Base-by-base conservation (phyloP, 352 stramenopile genomes). In the Globisporangium sylvaticum region DNA sequence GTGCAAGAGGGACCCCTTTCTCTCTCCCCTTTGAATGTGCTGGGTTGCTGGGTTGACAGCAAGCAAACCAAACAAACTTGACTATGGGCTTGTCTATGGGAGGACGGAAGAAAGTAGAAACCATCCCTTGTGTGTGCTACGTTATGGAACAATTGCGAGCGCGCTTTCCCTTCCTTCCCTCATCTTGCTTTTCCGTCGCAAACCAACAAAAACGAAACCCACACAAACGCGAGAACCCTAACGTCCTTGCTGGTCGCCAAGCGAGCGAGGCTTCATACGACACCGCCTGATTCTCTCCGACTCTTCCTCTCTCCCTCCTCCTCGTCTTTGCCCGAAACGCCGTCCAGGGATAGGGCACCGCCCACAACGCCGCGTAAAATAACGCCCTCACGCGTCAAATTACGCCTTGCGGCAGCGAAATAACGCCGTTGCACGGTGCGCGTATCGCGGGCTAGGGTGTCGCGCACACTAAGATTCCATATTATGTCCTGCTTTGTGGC, bases 251-350 rank as follows among this genome's bases (percentile, higher is more conserved):
- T 32, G 14, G 37, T 46, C 37, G 37, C 37, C 9, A 27, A 10
- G 18, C 25, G 29, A 25, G 25, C 29, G 4, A 6, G 12, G 31
- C 31, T 24, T 27, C 39, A 12, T 24, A 55, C 58, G 58, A 54
- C 58, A 32, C 37, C 2, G 42, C 42, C 58, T 64, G 58, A 64
- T 64, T 64, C 58, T 64, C 58, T 64, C 58, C 58, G 58, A 64
- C 58, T 64, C 58, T 64, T 56, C 58, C 58, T 56, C 42, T 31
- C 53, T 27, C 15, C 31, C 25, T n/a, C 3, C 29, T 44, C 29
- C 46, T 4, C 57, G 25, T 64, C 27, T 64, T 64, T 64, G 58
- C 14, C 53, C 57, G 12, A 48, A n/a, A 59, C 15, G 32, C 7
- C 56, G 37, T 25, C 12, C 18, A 15, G 12, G 42, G 42, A 6